Percentiles rank a stretch among this genome's conserved stretches.
phyloP scores from a whole-genome alignment of 768 basidiomycete species.

The Agaricus subrufescens region DNA sequence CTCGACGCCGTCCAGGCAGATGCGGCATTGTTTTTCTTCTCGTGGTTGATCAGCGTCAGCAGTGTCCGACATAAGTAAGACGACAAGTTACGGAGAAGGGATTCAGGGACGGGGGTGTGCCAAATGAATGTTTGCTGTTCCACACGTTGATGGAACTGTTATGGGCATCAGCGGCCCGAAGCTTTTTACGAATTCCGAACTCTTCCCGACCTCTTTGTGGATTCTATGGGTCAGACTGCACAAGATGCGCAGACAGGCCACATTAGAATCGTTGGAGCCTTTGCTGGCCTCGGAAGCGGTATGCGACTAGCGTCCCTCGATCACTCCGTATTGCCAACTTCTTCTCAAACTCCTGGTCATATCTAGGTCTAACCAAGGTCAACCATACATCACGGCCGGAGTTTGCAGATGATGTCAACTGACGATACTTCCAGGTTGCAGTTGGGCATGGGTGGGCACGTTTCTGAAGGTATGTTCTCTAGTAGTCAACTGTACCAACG shows the following conservation, averaged over 20 bases:
- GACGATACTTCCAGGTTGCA: constrained; percentile 41
- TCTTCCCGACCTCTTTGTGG: neutral
- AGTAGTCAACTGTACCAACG: neutral
- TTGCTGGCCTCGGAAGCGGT: constrained; percentile 64
- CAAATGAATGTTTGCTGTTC: constrained; percentile 7
- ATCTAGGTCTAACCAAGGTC: constrained; percentile 49
- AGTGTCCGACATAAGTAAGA: constrained; percentile 9
- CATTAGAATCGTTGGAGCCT: constrained; percentile 48
- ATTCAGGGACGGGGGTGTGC: neutral
- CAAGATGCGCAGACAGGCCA: constrained; percentile 21
- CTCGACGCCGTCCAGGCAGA: constrained; percentile 70
- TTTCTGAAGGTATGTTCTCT: constrained; percentile 7
- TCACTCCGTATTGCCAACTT: neutral
- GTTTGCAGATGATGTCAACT: neutral
- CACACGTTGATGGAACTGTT: neutral
- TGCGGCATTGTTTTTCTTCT: constrained; percentile 72
- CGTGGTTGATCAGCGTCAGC: constrained; percentile 5
- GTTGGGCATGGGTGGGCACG: constrained; percentile 60
- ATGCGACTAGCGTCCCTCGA: constrained; percentile 13
- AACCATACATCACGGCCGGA: neutral
- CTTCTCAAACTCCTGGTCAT: neutral
- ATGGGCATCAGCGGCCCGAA: neutral
- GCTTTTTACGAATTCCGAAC: neutral
- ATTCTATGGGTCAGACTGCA: constrained; percentile 10
- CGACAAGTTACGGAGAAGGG: neutral